Percentiles rank a stretch among this genome's conserved stretches.
Evolutionary conservation across 176 grass and related monocot genomes (phyloP).

Genomic region (Pontederia paniculata): DNA sequence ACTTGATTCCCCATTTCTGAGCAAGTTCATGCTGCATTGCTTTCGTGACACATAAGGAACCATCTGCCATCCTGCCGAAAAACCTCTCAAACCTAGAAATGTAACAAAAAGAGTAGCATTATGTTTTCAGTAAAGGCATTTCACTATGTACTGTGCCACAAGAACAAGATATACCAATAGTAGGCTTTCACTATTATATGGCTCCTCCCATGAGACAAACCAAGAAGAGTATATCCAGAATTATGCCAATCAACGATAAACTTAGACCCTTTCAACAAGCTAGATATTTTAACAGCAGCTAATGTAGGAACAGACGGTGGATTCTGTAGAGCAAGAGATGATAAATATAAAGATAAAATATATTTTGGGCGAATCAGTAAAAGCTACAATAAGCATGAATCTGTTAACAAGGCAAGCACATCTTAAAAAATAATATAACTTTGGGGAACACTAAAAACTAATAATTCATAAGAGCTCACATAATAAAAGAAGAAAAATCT

Average conservation of each 20-base stretch:
- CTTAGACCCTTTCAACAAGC: slow-evolving; percentile 66
- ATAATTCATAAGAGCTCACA: no score
- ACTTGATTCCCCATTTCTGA: slow-evolving; percentile 98
- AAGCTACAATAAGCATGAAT: not conserved
- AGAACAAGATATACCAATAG: slow-evolving; percentile 43
- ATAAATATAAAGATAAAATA: slow-evolving; percentile 17
- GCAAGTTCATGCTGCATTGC: slow-evolving; percentile 97
- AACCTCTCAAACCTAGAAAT: slow-evolving; percentile 78
- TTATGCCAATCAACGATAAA: slow-evolving; percentile 98
- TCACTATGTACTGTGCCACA: slow-evolving; percentile 2
- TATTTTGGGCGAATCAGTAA: not conserved
- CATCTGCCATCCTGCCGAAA: slow-evolving; percentile 84
- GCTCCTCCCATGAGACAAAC: slow-evolving; percentile 72
- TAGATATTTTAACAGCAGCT: slow-evolving; percentile 81
- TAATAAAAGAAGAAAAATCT: no score
- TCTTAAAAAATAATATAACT: no score
- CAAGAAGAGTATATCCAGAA: slow-evolving; percentile 91
- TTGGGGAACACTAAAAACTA: no score
- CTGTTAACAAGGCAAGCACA: no score
- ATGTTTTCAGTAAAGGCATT: not conserved
- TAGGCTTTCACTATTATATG: slow-evolving; percentile 86
- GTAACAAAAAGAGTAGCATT: no score
- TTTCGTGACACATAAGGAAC: slow-evolving; percentile 79
- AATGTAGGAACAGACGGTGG: slow-evolving; percentile 94
- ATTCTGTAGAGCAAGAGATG: slow-evolving; percentile 43